Evolutionary conservation across 768 basidiomycete genomes (phyloP), one percentile per base, ranked within the genome.

Genomic region (Suillus paluster): DNA sequence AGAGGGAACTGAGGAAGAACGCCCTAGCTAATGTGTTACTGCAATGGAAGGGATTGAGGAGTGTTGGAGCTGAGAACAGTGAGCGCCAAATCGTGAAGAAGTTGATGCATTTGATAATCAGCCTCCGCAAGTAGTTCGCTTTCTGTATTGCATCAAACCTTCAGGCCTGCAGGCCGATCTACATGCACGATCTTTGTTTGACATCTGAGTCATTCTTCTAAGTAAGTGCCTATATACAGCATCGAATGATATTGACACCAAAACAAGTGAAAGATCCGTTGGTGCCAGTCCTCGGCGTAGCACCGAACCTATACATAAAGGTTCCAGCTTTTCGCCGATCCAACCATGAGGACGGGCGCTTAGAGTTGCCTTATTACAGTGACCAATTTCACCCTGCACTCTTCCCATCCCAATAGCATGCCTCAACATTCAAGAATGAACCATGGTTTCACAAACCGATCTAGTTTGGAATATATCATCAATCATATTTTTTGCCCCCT

Each of bases 11-110:
- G 92, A 0, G 77, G 75, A 7, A 77, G 82, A 84, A 83, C 34
- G 89, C 91, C 5, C 77, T 76, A 41, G 75, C n/a, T n/a, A 75
- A 54, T 92, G 86, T 71, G 77, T 98, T 14, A 82, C 84, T 33
- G 67, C 45, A 53, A 86, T 98, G 86, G 86, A 90, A 63, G 78
- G 48, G 82, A 81, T 88, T 48, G 94, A 95, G 67, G 95, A 97
- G 68, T 94, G 91, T 59, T 95, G 93, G 93, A 91, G 86, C 66
- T 91, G 21, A 30, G 42, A 54, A 36, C 15, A 30, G 17, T 53
- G 14, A 53, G 52, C 4, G 34, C 21, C 33, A 36, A 8, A 36
- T 36, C 8, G 14, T 34, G 9, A 1, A 19, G n/a, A 8, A 21
- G n/a, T 34, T 53, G n/a, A 27, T 15, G 25, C 25, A 25, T 2